phyloP scores from a whole-genome alignment of 805 yeast genomes.

The Yamadazyma paraphyllophila region DNA sequence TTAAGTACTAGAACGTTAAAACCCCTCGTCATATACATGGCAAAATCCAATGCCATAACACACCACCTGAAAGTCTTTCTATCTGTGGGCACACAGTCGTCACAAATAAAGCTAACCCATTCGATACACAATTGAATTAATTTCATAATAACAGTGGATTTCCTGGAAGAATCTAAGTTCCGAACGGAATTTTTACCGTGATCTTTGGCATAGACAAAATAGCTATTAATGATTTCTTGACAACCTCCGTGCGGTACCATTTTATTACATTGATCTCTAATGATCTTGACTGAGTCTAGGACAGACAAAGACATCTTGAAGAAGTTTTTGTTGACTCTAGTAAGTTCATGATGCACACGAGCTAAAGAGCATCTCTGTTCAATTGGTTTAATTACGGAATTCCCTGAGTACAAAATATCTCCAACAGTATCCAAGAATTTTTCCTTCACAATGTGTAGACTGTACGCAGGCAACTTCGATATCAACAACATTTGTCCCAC shows the following conservation, averaged over 20 bases:
- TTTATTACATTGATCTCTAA: conserved; percentile 53
- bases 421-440: conserved; percentile 57
- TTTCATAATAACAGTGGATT: conserved; percentile 66
- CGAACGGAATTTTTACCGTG: conserved; percentile 70
- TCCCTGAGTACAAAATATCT: conserved; percentile 46
- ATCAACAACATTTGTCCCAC: conserved; percentile 68
- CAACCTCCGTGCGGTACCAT: conserved; percentile 51
- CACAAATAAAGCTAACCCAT: conserved; percentile 91
- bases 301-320: conserved; percentile 66
- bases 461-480: conserved; percentile 63
- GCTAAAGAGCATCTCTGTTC: conserved; percentile 71
- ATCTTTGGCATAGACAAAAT: conserved; percentile 77
- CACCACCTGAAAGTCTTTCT: conserved; percentile 93
- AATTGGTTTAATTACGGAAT: conserved; percentile 35
- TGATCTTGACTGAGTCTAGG: conserved; percentile 55
- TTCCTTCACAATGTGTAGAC: conserved; percentile 53
- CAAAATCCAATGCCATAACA: conserved; percentile 91
- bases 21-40: conserved; percentile 91
- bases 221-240: conserved; percentile 73
- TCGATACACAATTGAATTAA: conserved; percentile 76
- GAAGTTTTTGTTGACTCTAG: conserved; percentile 61
- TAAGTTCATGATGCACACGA: conserved; percentile 70
- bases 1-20: conserved; percentile 79
- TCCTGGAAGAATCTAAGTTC: conserved; percentile 60
- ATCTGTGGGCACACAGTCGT: conserved; percentile 92